Evolutionary conservation across 176 grass and related monocot species (phyloP), one percentile per base, ranked within the genome.

Genomic region (Pontederia paniculata): DNA sequence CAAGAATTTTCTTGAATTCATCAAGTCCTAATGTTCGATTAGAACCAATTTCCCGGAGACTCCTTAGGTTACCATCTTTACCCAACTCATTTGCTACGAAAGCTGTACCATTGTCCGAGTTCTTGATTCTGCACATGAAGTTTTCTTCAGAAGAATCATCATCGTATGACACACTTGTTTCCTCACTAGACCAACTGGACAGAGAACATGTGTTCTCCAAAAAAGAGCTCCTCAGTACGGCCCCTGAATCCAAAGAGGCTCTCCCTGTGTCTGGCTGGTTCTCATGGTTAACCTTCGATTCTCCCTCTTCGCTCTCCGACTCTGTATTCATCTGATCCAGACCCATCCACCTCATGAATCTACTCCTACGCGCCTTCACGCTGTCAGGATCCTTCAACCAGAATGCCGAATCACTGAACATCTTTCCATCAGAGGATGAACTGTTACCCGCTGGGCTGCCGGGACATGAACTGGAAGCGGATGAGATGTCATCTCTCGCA

Each of bases 401-500:
- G 50, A 76, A n/a, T 9, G 52, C n/a, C 65, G 66, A 53, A 71
- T 23, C 55, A 11, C 37, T 62, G 52, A 45, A 50, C 56, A 55
- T 70, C 9, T 46, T 21, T 22, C 50, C 72, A 28, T 18, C 10
- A 8, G 23, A 37, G 7, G 46, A 46, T 8, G 49, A 11, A 43
- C 63, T n/a, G 13, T 67, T 53, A 71, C 57, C 76, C 45, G 71
- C 60, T 11, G 68, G 79, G 62, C 57, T 73, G 17, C 48, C 57
- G 55, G 80, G 77, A 12, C 76, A 78, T 22, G 77, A 81, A 28
- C 65, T 52, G 44, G 74, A 81, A 51, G 72, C 45, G 47, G 83
- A 67, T n/a, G 80, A 86, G 7, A 97, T 21, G 28, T 75, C 77
- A 77, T 91, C 93, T 60, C 57, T 84, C 2, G 93, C 71, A 53